phyloP scores from a whole-genome alignment of 345 rosid genomes.

The Hibiscus syriacus region DNA sequence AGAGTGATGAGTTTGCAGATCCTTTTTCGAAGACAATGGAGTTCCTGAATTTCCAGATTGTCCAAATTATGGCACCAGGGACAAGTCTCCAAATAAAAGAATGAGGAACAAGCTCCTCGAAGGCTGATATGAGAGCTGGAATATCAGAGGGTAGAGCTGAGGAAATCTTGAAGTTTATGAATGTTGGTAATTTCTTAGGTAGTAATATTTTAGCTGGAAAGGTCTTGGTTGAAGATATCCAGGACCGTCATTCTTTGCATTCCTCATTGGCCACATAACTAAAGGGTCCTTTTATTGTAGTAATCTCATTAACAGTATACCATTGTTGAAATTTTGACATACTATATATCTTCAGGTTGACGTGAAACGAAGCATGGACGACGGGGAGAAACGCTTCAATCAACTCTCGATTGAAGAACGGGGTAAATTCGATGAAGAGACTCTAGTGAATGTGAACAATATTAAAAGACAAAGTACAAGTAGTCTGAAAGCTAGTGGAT shows the following conservation, averaged over 20 bases:
- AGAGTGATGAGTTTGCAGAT: too few relatives aligned
- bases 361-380: slow-evolving; percentile 61
- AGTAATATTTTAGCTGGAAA: background rate
- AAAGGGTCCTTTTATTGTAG: background rate
- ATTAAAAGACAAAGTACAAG: slow-evolving; percentile 56
- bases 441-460: slow-evolving; percentile 81
- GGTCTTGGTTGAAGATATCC: background rate
- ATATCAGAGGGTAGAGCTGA: too few relatives aligned
- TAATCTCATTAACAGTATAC: background rate
- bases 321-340: background rate
- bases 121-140: too few relatives aligned
- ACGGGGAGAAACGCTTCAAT: slow-evolving; percentile 83
- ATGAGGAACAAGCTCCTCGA: too few relatives aligned
- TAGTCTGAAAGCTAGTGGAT: slow-evolving; percentile 50
- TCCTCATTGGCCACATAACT: background rate
- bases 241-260: background rate
- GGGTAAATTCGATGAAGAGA: slow-evolving; percentile 90
- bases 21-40: too few relatives aligned
- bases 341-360: slow-evolving; percentile 43
- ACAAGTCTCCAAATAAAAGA: too few relatives aligned
- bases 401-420: slow-evolving; percentile 95
- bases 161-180: too few relatives aligned
- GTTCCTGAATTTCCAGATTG: too few relatives aligned
- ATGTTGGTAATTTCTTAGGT: background rate
- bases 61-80: too few relatives aligned